Conservation (phyloP, 1,139 yeast genomes). For the Yamadazyma atlantica region DNA sequence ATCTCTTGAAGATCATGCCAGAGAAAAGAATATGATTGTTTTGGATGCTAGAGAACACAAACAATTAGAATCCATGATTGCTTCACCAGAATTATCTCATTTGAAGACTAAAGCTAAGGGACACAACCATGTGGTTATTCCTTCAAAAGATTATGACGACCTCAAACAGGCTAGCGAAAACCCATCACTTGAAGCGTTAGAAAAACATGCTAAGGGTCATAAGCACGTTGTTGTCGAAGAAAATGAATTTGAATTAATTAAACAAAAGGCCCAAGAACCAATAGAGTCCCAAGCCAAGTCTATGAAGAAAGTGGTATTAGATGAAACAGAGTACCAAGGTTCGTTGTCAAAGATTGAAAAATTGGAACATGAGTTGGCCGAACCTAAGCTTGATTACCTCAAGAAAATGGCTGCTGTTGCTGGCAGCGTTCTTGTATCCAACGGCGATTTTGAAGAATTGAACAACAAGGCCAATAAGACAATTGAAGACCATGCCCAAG, state of each 20-base stretch:
- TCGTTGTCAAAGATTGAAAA: neutral
- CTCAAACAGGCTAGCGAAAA: conserved; percentile 8
- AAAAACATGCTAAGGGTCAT: conserved; percentile 26
- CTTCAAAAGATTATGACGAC: conserved; percentile 12
- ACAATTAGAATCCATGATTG: conserved; percentile 12
- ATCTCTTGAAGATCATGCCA: conserved; percentile 21
- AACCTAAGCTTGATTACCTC: conserved; percentile 1
- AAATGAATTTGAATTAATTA: conserved; percentile 10
- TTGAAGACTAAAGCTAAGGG: conserved; percentile 16
- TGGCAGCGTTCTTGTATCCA: conserved; percentile 19
- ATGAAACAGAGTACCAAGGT: conserved; percentile 6
- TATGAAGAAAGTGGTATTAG: conserved; percentile 9
- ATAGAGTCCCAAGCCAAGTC: conserved; percentile 21
- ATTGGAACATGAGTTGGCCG: conserved; percentile 2
- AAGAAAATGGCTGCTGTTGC: conserved; percentile 2
- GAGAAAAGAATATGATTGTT: conserved; percentile 14
- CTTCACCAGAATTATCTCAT: conserved; percentile 22
- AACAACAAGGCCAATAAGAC: conserved; percentile 6
- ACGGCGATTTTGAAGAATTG: conserved; percentile 15
- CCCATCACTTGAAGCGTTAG: conserved; percentile 34
- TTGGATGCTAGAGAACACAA: conserved; percentile 13
- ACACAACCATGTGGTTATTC: conserved; percentile 10
- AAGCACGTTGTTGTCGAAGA: conserved; percentile 16
- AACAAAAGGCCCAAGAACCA: conserved; percentile 11
- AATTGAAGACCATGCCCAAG: conserved; percentile 19